Evolutionary conservation across 2,329 filamentous ascomycete genomes (phyloP), one percentile per base, ranked within the genome.

Genomic region (Thelonectria rubi): DNA sequence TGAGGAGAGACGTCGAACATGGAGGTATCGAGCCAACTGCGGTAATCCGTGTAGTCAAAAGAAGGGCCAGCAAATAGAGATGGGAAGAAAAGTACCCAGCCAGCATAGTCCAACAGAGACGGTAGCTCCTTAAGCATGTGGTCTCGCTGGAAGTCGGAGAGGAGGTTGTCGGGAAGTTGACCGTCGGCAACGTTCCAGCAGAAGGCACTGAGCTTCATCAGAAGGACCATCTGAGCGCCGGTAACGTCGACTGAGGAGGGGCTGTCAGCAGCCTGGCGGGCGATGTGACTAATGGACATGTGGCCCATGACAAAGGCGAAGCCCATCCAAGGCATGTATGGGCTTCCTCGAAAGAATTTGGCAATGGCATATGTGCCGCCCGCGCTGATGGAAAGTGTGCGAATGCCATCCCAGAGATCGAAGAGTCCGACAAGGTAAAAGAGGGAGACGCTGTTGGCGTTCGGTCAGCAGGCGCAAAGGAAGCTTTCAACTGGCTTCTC

Each of bases 101-200:
- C 95, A 15, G 90, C 82, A 73, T 91, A 99, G 78, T 98, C 91
- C 34, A 97, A 79, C 1, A 95, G 74, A 18, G 81, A 77, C 0
- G 96, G 96, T 57, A 99, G 82, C 47, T 91, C 79, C 55, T 82
- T 84, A 43, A 99, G 84, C 48, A 91, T 91, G 30, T 92, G 88
- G 66, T 94, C 91, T 73, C 90, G 94, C 76, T 99, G 95, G 47
- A 91, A 87, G 51, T 95, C 92, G 1, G 91, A 92, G n/a, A 99
- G 86, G 60, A 94, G 87, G 45, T 90, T 84, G 17, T 90, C 87
- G 3, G 92, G 88, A 18, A 97, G 83, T 60, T 90, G 88, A 18
- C 95, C 96, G 76, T 99, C 95, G 72, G 95, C 93, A 9, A 98
- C 90, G 74, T 98, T 98, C 95, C 95, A 99, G 80, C 93, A 97